phyloP scores from a whole-genome alignment of 2,329 filamentous ascomycete species.

The Claviceps paspali region DNA sequence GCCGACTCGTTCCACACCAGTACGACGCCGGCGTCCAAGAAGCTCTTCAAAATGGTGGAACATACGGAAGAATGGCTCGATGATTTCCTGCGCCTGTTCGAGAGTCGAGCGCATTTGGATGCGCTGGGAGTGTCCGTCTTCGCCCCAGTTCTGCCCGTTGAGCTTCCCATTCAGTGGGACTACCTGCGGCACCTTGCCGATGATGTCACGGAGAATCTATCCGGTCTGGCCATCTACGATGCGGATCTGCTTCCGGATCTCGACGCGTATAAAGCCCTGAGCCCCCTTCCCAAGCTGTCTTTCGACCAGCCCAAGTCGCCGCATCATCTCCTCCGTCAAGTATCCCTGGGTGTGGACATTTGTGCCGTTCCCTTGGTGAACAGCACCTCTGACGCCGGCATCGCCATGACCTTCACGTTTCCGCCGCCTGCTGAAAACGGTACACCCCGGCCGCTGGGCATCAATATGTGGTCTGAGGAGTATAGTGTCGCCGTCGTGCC shows the following conservation, averaged over 20 bases:
- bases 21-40: constrained; percentile 48
- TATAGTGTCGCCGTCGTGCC: constrained; percentile 50
- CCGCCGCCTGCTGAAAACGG: constrained; percentile 26
- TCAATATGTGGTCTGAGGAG: constrained; percentile 57
- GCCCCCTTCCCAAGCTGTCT: constrained; percentile 55
- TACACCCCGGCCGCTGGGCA: constrained; percentile 51
- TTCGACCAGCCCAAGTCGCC: constrained; percentile 57
- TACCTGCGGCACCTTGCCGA: constrained; percentile 61
- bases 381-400: constrained; percentile 63
- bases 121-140: constrained; percentile 31
- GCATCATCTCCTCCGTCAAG: constrained; percentile 60
- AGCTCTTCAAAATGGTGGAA: constrained; percentile 70
- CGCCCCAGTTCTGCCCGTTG: constrained; percentile 58
- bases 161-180: constrained; percentile 58
- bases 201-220: constrained; percentile 42
- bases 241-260: constrained; percentile 53
- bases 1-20: constrained; percentile 48
- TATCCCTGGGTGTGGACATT: constrained; percentile 65
- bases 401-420: constrained; percentile 70
- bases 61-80: constrained; percentile 72
- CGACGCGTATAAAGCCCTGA: constrained; percentile 34
- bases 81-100: constrained; percentile 38
- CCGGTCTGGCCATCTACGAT: constrained; percentile 67
- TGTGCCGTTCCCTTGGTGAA: constrained; percentile 65
- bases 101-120: constrained; percentile 13